Evolutionary conservation across 768 basidiomycete species (phyloP), one percentile per base, ranked within the genome.

Genomic region (Xanthoconium stramineum): DNA sequence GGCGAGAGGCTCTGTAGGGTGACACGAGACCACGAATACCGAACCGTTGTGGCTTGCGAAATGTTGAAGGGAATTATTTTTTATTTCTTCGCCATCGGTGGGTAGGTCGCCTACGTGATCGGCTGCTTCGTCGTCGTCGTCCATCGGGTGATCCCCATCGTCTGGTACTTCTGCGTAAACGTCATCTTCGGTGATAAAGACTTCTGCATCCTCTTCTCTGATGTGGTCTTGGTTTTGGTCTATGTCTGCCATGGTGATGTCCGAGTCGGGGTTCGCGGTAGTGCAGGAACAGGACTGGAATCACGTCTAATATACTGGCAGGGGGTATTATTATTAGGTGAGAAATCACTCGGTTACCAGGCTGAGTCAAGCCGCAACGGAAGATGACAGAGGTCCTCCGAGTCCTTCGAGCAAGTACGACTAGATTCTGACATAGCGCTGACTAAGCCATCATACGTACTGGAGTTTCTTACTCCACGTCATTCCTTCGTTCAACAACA

Each of bases 1-100:
- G 8, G 92, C 94, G 20, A 98, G 78, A 5, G 88, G 83, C 50
- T 77, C 78, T 14, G 82, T 83, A 0, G 97, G 96, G 68, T 99
- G 97, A 35, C 83, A 80, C 5, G 93, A 77, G 38, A 98, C 78
- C 33, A 86, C 74, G 70, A 97, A 99, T 33, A 98, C 90, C 17
- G 96, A 94, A 28, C 80, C 73, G 15, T 70, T 69, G 72, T 98
- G 95, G 9, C 73, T 73, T 15, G 77, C 68, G 68, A 93, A 94
- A 55, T 80, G 78, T 67, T 86, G 88, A 13, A 90, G 75, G 12
- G 85, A 85, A 66, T 84, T 88, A 68, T 84, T 83, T 58, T 83
- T 74, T 54, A 69, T 78, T 15, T 74, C 64, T 17, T 73, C 73
- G 17, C 74, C 81, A 11, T 56, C 61, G 15, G 76, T 69, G 13